Evolutionary conservation across 192 early-diverging fungal species (phyloP).

Genomic region (Mortierella claussenii): DNA sequence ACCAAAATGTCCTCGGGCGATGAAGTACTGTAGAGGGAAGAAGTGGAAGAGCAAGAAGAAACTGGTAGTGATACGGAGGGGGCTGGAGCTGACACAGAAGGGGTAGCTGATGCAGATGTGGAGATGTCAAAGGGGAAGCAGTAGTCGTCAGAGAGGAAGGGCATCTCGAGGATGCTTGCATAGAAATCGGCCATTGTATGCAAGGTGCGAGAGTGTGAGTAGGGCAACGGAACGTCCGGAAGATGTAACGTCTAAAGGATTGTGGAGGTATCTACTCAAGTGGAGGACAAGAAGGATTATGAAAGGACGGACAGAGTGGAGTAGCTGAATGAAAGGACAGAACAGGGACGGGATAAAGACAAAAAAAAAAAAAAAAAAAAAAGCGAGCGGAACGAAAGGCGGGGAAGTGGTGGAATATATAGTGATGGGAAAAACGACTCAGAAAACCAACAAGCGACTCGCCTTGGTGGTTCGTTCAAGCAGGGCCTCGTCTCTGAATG

Average conservation of each 20-base stretch:
- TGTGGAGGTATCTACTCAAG: no score
- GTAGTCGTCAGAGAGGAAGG: conserved; percentile 44
- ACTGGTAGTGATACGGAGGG: neutral
- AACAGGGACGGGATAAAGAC: no score
- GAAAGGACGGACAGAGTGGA: neutral
- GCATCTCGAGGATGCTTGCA: conserved; percentile 39
- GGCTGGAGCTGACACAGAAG: neutral
- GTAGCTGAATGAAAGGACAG: no score
- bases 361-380: neutral
- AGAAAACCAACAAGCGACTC: neutral
- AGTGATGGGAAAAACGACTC: neutral
- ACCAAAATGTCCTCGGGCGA: conserved; percentile 33
- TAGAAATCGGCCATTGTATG: conserved; percentile 32
- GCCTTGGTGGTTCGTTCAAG: no score
- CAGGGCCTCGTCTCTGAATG: no score
- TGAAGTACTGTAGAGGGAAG: conserved; percentile 32
- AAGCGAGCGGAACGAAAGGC: neutral
- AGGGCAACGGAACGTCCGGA: no score
- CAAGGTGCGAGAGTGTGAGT: neutral
- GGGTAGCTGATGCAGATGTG: neutral
- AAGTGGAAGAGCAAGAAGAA: neutral
- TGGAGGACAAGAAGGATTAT: neutral
- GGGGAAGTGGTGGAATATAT: neutral
- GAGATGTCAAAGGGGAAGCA: conserved; percentile 39
- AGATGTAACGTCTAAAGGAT: no score